phyloP scores from a whole-genome alignment of 805 yeast genomes.

The Schizosaccharomyces cryophilus region DNA sequence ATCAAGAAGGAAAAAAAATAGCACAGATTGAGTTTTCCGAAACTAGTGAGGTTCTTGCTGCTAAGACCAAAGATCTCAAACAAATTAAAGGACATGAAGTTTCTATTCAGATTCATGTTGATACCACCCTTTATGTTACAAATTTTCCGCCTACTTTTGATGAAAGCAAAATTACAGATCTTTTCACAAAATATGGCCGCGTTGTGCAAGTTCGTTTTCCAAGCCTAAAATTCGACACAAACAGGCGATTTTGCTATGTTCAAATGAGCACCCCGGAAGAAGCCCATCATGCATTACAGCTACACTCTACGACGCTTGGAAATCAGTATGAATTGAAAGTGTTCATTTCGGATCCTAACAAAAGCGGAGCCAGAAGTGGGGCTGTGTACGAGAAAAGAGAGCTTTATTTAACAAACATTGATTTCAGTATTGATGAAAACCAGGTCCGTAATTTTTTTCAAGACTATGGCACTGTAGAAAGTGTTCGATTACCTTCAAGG shows the following conservation, averaged over 20 bases:
- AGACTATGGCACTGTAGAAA: slow-evolving; percentile 29
- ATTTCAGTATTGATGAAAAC: slow-evolving; percentile 21
- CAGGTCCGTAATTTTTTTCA: slow-evolving; percentile 21
- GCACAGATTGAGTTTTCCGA: slow-evolving; percentile 37
- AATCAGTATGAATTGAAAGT: slow-evolving; percentile 21
- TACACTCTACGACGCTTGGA: slow-evolving; percentile 19
- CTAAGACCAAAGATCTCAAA: slow-evolving; percentile 36
- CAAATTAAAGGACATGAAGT: slow-evolving; percentile 21
- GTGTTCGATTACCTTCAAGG: slow-evolving; percentile 22
- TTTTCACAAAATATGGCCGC: slow-evolving; percentile 21
- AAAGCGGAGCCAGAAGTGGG: slow-evolving; percentile 19
- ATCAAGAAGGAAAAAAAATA: slow-evolving; percentile 7
- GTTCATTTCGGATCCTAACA: slow-evolving; percentile 35
- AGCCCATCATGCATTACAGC: slow-evolving; percentile 22
- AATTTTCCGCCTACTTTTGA: slow-evolving; percentile 40
- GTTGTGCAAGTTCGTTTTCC: slow-evolving; percentile 38
- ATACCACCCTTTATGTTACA: slow-evolving; percentile 43
- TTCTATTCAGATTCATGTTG: slow-evolving; percentile 20
- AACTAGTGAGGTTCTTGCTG: slow-evolving; percentile 26
- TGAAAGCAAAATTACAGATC: slow-evolving; percentile 16
- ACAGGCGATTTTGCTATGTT: slow-evolving; percentile 50
- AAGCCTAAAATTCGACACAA: slow-evolving; percentile 26
- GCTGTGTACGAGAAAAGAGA: slow-evolving; percentile 32
- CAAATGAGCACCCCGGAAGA: slow-evolving; percentile 24
- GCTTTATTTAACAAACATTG: slow-evolving; percentile 28